Conservation (phyloP, 2,329 filamentous ascomycete species). For the Cercospora nicotianae region DNA sequence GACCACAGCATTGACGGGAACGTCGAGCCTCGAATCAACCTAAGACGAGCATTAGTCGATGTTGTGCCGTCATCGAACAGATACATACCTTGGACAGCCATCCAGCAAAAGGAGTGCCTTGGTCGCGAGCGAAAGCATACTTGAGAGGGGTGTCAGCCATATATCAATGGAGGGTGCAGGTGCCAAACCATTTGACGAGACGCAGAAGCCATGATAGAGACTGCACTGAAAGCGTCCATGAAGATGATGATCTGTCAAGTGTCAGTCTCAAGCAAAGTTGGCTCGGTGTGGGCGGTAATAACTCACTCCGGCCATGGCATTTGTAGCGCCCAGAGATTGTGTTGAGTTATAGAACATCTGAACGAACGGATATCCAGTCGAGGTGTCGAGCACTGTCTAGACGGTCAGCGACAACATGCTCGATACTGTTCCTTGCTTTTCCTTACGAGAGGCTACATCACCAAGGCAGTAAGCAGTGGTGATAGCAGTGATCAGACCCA, state of each 20-base stretch:
- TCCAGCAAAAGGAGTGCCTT: constrained; percentile 3
- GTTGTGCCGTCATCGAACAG: too few species aligned
- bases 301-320: constrained; percentile 25
- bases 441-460: constrained; percentile 16
- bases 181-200: constrained; percentile 25
- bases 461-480: constrained; percentile 27
- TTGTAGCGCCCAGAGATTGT: constrained; percentile 27
- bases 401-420: neutral
- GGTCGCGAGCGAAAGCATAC: constrained; percentile 5
- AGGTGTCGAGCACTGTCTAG: constrained; percentile 29
- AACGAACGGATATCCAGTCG: constrained; percentile 30
- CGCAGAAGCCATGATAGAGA: constrained; percentile 30
- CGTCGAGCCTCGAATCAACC: constrained; percentile 10
- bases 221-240: constrained; percentile 25
- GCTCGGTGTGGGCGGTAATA: neutral
- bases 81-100: constrained; percentile 1
- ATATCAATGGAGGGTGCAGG: neutral
- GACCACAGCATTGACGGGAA: constrained; percentile 32
- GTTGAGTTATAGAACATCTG: constrained; percentile 33
- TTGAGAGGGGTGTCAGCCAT: neutral
- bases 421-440: too few species aligned
- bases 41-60: neutral
- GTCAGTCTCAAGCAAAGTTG: constrained; percentile 1
- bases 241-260: constrained; percentile 27
- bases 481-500: constrained; percentile 23